These are phyloP conservation scores for Diutina sp. DNA, from an alignment of 1,139 yeast species.

Conservation along the genomic window DNA sequence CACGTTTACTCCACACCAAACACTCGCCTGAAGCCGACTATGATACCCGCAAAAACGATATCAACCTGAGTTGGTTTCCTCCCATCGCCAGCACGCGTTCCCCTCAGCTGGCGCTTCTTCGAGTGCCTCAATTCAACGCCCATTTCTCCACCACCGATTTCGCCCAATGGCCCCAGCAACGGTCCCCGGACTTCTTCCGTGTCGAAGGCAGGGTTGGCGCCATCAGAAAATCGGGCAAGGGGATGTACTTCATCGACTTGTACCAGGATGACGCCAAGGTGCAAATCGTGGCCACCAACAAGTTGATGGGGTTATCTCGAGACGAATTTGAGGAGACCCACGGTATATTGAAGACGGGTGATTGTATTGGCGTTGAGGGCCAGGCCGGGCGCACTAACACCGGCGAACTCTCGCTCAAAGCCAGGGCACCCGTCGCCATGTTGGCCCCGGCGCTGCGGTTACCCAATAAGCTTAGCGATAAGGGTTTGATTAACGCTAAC, in stretches of 20 bases:
- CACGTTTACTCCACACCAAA: not conserved
- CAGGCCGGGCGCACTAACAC: constrained; percentile 61
- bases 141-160: not conserved
- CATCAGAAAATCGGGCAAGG: constrained; percentile 53
- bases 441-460: constrained; percentile 50
- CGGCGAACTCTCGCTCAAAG: constrained; percentile 67
- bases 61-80: not conserved
- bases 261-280: constrained; percentile 41
- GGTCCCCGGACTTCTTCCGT: constrained; percentile 4
- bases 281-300: constrained; percentile 50
- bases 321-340: constrained; percentile 35
- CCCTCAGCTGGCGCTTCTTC: not conserved
- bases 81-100: not conserved
- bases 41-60: not conserved
- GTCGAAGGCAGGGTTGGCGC: constrained; percentile 46
- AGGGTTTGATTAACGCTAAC: constrained; percentile 47
- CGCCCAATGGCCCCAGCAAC: not conserved
- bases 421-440: constrained; percentile 32
- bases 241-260: constrained; percentile 54
- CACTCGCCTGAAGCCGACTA: not conserved
- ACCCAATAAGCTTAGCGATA: constrained; percentile 54
- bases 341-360: constrained; percentile 52
- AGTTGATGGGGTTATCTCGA: constrained; percentile 24
- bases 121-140: not conserved
- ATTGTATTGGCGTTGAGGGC: constrained; percentile 53